Evolutionary conservation across 73 alveolate species (phyloP).

Genomic region (Symbiodinium pilosum): DNA sequence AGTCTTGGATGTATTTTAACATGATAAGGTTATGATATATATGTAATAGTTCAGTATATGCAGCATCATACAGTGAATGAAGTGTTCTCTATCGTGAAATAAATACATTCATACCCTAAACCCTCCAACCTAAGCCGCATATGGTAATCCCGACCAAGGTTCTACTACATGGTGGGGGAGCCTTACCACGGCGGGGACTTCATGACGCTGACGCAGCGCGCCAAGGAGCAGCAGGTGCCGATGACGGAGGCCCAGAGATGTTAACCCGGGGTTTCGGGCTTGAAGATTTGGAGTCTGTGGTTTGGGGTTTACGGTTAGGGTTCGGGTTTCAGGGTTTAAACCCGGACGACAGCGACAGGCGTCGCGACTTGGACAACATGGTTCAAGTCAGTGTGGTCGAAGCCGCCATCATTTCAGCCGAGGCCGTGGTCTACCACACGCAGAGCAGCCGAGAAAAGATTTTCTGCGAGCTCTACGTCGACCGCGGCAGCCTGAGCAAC

Average conservation of each 20-base stretch:
- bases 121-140: too few species aligned
- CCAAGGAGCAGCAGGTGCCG: constrained; percentile 81
- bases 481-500: not conserved
- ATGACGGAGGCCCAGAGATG: constrained; percentile 38
- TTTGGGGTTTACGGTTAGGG: not conserved
- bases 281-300: not conserved
- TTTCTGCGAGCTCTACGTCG: constrained; percentile 8
- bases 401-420: too few species aligned
- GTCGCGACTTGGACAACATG: too few species aligned
- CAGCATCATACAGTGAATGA: too few species aligned
- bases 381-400: not conserved
- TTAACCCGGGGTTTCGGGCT: not conserved
- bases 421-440: too few species aligned
- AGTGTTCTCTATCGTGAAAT: too few species aligned
- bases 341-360: too few species aligned
- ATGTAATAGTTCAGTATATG: too few species aligned
- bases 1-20: too few species aligned
- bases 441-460: too few species aligned
- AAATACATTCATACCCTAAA: too few species aligned
- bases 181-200: constrained; percentile 94
- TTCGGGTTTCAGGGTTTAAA: not conserved
- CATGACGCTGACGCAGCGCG: constrained; percentile 83
- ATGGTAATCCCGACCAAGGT: not conserved
- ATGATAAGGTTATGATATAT: too few species aligned
- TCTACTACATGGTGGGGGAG: constrained; percentile 93